These are phyloP conservation scores for Boletus edulis DNA, from an alignment of 768 basidiomycete genomes.

Conservation along the genomic window DNA sequence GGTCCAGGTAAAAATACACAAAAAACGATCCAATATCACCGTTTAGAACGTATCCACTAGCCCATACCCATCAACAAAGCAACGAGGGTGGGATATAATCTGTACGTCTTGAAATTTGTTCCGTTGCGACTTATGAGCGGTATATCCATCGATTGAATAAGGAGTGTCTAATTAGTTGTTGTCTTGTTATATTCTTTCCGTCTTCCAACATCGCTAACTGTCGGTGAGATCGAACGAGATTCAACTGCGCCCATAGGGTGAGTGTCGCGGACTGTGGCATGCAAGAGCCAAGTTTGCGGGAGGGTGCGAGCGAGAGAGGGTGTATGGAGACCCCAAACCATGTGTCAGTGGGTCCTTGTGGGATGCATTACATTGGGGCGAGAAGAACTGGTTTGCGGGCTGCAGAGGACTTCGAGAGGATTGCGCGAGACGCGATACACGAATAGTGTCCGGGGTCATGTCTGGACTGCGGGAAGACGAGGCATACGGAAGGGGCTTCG, in stretches of 20 bases:
- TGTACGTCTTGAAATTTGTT: constrained; percentile 13
- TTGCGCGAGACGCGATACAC: constrained; percentile 28
- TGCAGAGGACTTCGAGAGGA: constrained; percentile 23
- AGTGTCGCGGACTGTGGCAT: constrained; percentile 10
- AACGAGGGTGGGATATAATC: constrained; percentile 2
- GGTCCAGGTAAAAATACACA: constrained; percentile 22
- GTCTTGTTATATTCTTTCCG: constrained; percentile 3
- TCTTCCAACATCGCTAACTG: neutral
- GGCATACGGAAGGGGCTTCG: constrained; percentile 21
- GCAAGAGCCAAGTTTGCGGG: constrained; percentile 12
- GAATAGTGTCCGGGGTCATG: constrained; percentile 40
- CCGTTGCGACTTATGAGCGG: constrained; percentile 13
- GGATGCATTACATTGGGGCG: constrained; percentile 1
- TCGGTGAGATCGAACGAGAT: neutral
- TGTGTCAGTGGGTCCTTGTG: constrained; percentile 10
- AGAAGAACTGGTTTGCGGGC: constrained; percentile 26
- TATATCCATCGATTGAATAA: constrained; percentile 15
- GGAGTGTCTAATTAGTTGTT: constrained; percentile 14
- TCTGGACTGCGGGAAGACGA: constrained; percentile 37
- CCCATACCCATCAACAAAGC: constrained; percentile 11
- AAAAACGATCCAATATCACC: constrained; percentile 1
- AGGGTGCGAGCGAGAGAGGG: neutral
- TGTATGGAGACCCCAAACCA: constrained; percentile 6
- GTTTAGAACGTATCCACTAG: constrained; percentile 3
- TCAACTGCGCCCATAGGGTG: constrained; percentile 11